Evolutionary conservation across 2,329 filamentous ascomycete species (phyloP).

Genomic region (Xenoacremonium recifei): DNA sequence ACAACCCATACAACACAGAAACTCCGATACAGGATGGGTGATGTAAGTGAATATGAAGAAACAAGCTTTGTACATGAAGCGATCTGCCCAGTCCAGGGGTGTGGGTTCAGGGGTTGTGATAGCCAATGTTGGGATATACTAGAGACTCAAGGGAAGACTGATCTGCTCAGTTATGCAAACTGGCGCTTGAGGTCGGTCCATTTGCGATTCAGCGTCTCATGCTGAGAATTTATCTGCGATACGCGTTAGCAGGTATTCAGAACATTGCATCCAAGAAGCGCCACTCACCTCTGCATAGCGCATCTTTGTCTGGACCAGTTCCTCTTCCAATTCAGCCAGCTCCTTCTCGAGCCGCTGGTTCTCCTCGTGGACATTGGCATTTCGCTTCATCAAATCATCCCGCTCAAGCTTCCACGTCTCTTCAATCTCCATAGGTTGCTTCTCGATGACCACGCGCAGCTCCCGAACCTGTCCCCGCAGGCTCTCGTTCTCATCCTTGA

Average conservation of each 20-base stretch:
- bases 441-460: constrained; percentile 81
- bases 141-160: neutral
- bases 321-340: constrained; percentile 86
- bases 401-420: constrained; percentile 78
- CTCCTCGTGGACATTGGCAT: constrained; percentile 90
- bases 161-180: constrained; percentile 48
- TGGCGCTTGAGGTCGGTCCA: constrained; percentile 71
- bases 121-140: constrained; percentile 1
- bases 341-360: constrained; percentile 87
- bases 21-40: constrained; percentile 7
- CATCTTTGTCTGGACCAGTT: constrained; percentile 92
- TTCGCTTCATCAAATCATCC: constrained; percentile 87
- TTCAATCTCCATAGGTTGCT: constrained; percentile 87
- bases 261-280: neutral
- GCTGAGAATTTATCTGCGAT: constrained; percentile 64
- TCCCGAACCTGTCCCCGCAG: constrained; percentile 82
- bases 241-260: constrained; percentile 14
- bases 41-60: constrained; percentile 5
- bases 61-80: constrained; percentile 26
- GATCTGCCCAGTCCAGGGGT: constrained; percentile 1
- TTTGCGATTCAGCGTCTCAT: constrained; percentile 73
- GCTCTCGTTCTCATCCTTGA: constrained; percentile 87
- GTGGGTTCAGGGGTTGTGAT: constrained; percentile 5
- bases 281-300: constrained; percentile 85
- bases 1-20: constrained; percentile 1